Evolutionary conservation across 371 early-diverging fungal species (phyloP).

Genomic region (Apophysomyces sp.): DNA sequence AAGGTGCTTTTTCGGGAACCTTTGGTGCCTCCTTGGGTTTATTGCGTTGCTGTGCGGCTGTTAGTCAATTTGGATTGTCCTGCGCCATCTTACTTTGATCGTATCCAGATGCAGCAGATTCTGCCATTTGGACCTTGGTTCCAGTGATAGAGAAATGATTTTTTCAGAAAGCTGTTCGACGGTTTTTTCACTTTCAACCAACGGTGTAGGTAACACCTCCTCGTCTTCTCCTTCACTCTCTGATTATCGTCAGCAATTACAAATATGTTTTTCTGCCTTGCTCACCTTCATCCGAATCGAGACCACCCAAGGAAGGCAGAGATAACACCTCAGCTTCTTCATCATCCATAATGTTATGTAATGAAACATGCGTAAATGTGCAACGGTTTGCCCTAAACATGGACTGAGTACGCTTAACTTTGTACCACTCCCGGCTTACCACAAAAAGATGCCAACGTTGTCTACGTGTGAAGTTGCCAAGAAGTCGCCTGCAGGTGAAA

Average conservation of each 20-base stretch:
- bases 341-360: slow-evolving; percentile 64
- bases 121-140: slow-evolving; percentile 89
- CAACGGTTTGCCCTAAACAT: slow-evolving; percentile 65
- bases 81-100: slow-evolving; percentile 70
- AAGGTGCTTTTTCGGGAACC: slow-evolving; percentile 87
- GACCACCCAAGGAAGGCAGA: slow-evolving; percentile 53
- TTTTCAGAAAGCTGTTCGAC: slow-evolving; percentile 72
- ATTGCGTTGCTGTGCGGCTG: slow-evolving; percentile 71
- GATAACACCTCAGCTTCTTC: slow-evolving; percentile 46
- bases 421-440: slow-evolving; percentile 42
- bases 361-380: slow-evolving; percentile 67
- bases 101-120: slow-evolving; percentile 84
- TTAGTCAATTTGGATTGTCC: background rate
- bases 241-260: background rate
- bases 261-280: background rate
- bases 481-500: slow-evolving; percentile 91
- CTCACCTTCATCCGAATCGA: slow-evolving; percentile 38
- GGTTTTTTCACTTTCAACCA: slow-evolving; percentile 27
- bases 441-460: slow-evolving; percentile 87
- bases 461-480: slow-evolving; percentile 91
- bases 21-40: slow-evolving; percentile 88
- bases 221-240: slow-evolving; percentile 18
- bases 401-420: background rate
- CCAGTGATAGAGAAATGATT: slow-evolving; percentile 82
- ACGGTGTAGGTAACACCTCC: slow-evolving; percentile 9